A percentile compares a stretch with the other conserved stretches of the same genome.
Evolutionary conservation across 1,139 yeast genomes (phyloP).

Genomic region (Suhomyces guaymorum): DNA sequence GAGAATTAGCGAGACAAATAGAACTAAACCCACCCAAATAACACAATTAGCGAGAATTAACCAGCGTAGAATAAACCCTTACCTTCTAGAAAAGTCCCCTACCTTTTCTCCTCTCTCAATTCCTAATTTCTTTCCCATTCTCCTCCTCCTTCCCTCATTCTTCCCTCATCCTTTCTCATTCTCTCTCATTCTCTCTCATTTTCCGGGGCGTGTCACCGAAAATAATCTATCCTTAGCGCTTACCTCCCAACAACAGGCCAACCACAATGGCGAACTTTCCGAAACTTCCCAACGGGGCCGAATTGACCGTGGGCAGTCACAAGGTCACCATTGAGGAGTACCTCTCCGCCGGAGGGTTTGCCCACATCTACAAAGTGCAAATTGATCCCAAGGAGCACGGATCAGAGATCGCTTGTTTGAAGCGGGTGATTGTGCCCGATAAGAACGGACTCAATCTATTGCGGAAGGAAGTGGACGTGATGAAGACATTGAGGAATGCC

Average conservation of each 20-base stretch:
- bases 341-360: conserved; percentile 52
- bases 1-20: no score
- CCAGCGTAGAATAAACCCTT: no score
- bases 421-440: conserved; percentile 72
- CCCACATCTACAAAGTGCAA: conserved; percentile 59
- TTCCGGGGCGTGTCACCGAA: conserved; percentile 3
- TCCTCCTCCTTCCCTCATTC: not conserved
- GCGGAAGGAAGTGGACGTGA: conserved; percentile 77
- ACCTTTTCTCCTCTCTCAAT: no score
- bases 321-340: conserved; percentile 37
- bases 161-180: not conserved
- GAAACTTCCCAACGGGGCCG: conserved; percentile 43
- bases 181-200: no score
- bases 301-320: conserved; percentile 47
- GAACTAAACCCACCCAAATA: no score
- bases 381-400: conserved; percentile 44
- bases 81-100: no score
- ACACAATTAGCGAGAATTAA: no score
- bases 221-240: conserved; percentile 3
- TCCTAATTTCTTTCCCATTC: no score
- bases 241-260: conserved; percentile 1
- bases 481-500: conserved; percentile 63
- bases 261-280: conserved; percentile 25
- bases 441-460: conserved; percentile 64
- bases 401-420: conserved; percentile 59